A percentile compares a stretch with the other conserved stretches of the same genome.
Evolutionary conservation across 2,329 filamentous ascomycete genomes (phyloP).

Genomic region (Blastomyces gilchristii): DNA sequence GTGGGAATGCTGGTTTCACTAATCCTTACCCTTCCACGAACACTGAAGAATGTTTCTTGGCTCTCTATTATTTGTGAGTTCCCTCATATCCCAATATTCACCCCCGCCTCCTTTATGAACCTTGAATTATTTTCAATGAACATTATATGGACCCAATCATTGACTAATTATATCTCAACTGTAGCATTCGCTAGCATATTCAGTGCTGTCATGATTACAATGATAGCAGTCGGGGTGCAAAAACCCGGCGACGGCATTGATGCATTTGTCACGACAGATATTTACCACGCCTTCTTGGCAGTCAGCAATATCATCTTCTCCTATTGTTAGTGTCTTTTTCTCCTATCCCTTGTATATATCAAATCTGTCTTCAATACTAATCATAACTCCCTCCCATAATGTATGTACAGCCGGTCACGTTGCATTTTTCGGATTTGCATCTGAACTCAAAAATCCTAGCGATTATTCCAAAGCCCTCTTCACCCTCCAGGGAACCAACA

Average conservation of each 20-base stretch:
- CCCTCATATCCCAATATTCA: background rate
- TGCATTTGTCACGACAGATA: conserved; percentile 32
- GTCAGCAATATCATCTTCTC: conserved; percentile 62
- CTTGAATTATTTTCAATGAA: background rate
- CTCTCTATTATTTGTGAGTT: conserved; percentile 48
- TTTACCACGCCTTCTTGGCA: conserved; percentile 50
- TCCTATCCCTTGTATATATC: conserved; percentile 18
- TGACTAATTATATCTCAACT: conserved; percentile 4
- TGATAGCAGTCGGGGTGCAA: conserved; percentile 52
- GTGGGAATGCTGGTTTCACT: conserved; percentile 51
- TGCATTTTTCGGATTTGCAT: conserved; percentile 58
- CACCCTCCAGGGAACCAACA: conserved; percentile 50
- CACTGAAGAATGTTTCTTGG: conserved; percentile 52
- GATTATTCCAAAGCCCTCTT: conserved; percentile 55
- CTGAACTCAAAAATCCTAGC: conserved; percentile 51
- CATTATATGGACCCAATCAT: conserved; percentile 8
- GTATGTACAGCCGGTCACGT: conserved; percentile 45
- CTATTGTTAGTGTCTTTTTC: conserved; percentile 42
- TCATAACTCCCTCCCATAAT: conserved; percentile 4
- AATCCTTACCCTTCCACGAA: conserved; percentile 50
- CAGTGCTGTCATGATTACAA: conserved; percentile 53
- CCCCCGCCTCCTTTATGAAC: background rate
- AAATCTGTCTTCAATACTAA: background rate
- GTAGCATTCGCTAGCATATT: conserved; percentile 54
- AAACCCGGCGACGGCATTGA: conserved; percentile 32